Evolutionary conservation across 2,329 filamentous ascomycete genomes (phyloP), one percentile per base, ranked within the genome.

Genomic region (Cryphonectria nitschkei): DNA sequence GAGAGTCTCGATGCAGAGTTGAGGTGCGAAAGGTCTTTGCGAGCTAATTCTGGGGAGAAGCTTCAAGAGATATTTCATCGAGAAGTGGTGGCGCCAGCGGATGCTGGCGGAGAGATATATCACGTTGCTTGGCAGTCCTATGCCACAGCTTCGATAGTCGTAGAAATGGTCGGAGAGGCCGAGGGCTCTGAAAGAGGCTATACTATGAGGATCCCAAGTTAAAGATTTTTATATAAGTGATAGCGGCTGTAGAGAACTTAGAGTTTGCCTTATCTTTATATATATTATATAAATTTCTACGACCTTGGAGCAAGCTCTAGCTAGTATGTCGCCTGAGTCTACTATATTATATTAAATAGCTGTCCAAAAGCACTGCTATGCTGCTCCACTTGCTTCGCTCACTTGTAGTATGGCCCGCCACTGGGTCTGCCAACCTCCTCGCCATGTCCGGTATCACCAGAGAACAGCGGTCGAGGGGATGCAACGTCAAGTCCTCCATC

Each of bases 191-290:
- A 52, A 52, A 52, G 46, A 52, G 19, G n/a, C 22, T 52, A 52
- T 52, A 52, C 46, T 52, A 52, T 52, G 46, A 52, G 46, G 46
- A 52, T 52, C 46, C 46, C 46, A 52, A 52, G 22, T 52, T 52
- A n/a, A 52, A 52, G 46, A 52, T 52, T 19, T 52, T 50, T 52
- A 52, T 52, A 52, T n/a, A 52, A 52, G 46, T 52, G 46, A 52
- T 22, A 52, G 46, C 46, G 46, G 46, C 9, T 52, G 9, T 52
- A 52, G 46, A 52, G 22, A 52, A 52, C n/a, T 52, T 52, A 19
- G 46, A 52, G 22, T 52, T 52, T 52, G 22, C 46, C 46, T 52
- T 52, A 52, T 52, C 46, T 52, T 52, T 52, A 2, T 52, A 52
- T 52, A 52, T 52, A 52, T n/a, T 52, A 52, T 52, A 52, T n/a